Evolutionary conservation across 805 yeast species (phyloP), one percentile per base, ranked within the genome.

Genomic region (Yarrowia keelungensis): DNA sequence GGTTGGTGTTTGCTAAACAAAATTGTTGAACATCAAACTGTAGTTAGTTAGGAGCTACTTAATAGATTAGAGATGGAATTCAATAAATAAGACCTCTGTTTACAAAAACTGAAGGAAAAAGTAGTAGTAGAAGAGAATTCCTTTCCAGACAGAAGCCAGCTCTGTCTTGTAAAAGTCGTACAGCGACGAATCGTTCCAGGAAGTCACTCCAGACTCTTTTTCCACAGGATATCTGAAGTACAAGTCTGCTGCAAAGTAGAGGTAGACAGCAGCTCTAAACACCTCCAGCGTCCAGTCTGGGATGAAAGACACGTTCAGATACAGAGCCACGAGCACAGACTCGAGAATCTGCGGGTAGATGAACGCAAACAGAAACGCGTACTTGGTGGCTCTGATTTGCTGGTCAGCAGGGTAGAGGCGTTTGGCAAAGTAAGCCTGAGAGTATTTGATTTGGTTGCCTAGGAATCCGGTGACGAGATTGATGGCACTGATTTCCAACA

Each of bases 401-500:
- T 53, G 58, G 5, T 53, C 58, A 0, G 32, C 43, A 38, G 43
- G 58, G 14, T 53, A 53, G 15, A 53, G 43, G 2, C 58, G 42
- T 12, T 53, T 53, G 32, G 38, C 58, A 53, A 53, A 53, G 58
- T 53, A 53, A n/a, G 58, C 58, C 32, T 53, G 58, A 11, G 58
- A 53, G 58, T 53, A 53, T 16, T 53, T 53, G 58, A 53, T 53
- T 38, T 53, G 58, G 43, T 53, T 53, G 43, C 35, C 58, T 3
- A 53, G 32, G 14, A 53, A 38, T 4, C 58, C 58, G 2, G 58
- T 16, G 7, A 38, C 12, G n/a, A 53, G 32, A 12, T 38, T 53
- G n/a, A 53, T 12, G 11, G 58, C 58, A 5, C 43, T 36, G 43
- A 53, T 53, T 19, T 36, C 32, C 16, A 53, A 35, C 7, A 53